These are phyloP conservation scores for Vaccinium vitisidaea DNA, from an alignment of 148 eudicot genomes.

Conservation along the genomic window DNA sequence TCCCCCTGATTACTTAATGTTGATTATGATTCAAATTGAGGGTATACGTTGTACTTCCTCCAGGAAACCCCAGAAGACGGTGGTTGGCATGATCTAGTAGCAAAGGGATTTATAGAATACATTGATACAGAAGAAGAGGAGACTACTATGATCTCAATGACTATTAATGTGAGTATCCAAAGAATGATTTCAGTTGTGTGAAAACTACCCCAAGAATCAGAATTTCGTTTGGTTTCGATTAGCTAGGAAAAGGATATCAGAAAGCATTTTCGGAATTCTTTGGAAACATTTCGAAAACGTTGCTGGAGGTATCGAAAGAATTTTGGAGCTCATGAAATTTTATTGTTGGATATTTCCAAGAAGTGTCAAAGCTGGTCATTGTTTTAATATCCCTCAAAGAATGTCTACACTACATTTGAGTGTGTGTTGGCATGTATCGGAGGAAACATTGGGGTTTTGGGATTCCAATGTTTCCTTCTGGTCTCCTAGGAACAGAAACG, in stretches of 20 bases:
- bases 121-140: constrained; percentile 99
- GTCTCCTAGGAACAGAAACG: background rate
- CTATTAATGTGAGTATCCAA: constrained; percentile 76
- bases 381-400: background rate
- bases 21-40: background rate
- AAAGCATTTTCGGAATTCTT: background rate
- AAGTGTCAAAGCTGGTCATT: background rate
- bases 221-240: background rate
- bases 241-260: background rate
- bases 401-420: background rate
- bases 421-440: background rate
- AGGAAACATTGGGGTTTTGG: background rate
- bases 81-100: constrained; percentile 92
- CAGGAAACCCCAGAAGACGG: constrained; percentile 93
- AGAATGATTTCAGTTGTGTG: background rate
- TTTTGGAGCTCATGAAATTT: background rate
- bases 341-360: background rate
- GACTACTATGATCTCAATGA: constrained; percentile 99
- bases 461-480: background rate
- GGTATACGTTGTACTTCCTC: constrained; percentile 9
- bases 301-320: background rate
- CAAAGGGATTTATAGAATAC: constrained; percentile 89
- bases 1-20: constrained; percentile 5
- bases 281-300: background rate
- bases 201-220: background rate